Evolutionary conservation across 345 rosid genomes (phyloP), one percentile per base, ranked within the genome.

Genomic region (Draba incana): DNA sequence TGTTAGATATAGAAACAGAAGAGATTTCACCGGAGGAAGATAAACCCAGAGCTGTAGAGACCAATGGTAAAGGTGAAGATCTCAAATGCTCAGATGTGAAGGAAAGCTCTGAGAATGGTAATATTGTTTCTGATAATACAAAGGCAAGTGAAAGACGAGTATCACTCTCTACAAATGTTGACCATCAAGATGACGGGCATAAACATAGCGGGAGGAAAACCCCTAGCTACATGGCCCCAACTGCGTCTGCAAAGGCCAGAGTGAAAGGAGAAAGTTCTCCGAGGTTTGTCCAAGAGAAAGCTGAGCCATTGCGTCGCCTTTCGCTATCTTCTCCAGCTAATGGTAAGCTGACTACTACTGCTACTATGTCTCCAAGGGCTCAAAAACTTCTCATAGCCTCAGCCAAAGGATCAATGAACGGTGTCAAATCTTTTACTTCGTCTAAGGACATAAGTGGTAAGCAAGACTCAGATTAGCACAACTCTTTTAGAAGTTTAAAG

Each of bases 161-260:
- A 15, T 85, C 90, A 50, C 70, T 81, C 28, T 85, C 85, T 61
- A 76, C 75, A 31, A 81, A 82, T 43, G 44, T 75, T 69, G 88
- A 83, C 49, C 66, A 62, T 58, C 78, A 78, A 75, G 85, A 83
- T 75, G 79, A 81, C 15, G 88, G 66, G 33, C 35, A 64, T 28
- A 64, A 67, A 8, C 85, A 74, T 54, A 81, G 78, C 68, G 69
- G 78, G 8, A 70, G 83, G n/a, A 89, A 81, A 71, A 69, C 78
- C 60, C 96, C 92, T 4, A 85, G 95, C 77, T 92, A 89, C 75
- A 92, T 87, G 98, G 89, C 89, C 41, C 88, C 92, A 3, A 92
- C 96, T 65, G 84, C 81, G 78, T 89, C 96, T 77, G 87, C 85
- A 28, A 92, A 82, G 78, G 96, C 96, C 55, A 92, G 81, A 78